phyloP scores from a whole-genome alignment of 441 rosid genomes.

The Pelargonium citronellum region DNA sequence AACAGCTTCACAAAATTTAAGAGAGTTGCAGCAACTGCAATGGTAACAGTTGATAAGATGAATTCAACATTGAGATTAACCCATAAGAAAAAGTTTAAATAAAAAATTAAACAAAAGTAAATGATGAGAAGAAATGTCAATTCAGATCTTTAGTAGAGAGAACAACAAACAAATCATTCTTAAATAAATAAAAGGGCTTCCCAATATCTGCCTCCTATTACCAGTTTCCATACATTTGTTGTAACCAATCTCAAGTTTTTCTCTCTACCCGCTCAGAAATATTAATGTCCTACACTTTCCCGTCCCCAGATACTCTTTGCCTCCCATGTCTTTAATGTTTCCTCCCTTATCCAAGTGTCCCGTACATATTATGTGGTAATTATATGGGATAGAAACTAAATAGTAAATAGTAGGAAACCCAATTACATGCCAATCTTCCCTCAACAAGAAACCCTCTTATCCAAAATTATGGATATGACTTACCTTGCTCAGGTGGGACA shows the following conservation, averaged over 20 bases:
- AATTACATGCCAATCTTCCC: background rate
- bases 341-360: too few species aligned
- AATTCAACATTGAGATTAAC: constrained; percentile 14
- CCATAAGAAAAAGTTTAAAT: background rate
- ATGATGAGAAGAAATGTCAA: constrained; percentile 14
- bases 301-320: too few species aligned
- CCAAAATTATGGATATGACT: constrained; percentile 1
- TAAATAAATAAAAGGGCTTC: too few species aligned
- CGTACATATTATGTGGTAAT: too few species aligned
- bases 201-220: too few species aligned
- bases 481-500: constrained; percentile 98
- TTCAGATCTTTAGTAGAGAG: background rate
- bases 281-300: too few species aligned
- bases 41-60: constrained; percentile 9
- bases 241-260: too few species aligned
- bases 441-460: too few species aligned
- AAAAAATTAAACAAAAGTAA: background rate
- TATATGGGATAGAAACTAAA: too few species aligned
- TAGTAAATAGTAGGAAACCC: background rate
- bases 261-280: too few species aligned
- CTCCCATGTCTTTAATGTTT: too few species aligned
- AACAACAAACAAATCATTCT: background rate
- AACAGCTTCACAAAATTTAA: constrained; percentile 79
- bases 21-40: constrained; percentile 83
- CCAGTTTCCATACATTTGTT: too few species aligned